Evolutionary conservation across 2,329 filamentous ascomycete genomes (phyloP).

Genomic region (Pezicula rhizophila): DNA sequence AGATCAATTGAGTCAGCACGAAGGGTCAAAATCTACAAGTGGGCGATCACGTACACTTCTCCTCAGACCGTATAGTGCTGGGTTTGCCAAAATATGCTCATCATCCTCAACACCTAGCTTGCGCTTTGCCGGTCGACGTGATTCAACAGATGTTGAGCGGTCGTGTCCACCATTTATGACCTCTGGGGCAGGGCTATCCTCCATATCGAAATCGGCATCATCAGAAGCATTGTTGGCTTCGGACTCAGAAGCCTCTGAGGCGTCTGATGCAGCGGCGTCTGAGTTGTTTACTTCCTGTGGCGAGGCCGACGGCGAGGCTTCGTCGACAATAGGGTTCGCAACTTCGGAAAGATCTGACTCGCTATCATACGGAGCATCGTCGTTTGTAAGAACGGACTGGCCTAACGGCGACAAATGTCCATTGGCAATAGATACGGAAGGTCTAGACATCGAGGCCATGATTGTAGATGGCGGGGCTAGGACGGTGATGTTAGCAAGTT

Average conservation of each 20-base stretch:
- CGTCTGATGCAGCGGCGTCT: constrained; percentile 23
- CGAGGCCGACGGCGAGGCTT: constrained; percentile 41
- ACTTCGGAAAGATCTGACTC: constrained; percentile 75
- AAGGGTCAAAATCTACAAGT: constrained; percentile 26
- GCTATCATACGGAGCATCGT: constrained; percentile 47
- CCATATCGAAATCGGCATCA: constrained; percentile 72
- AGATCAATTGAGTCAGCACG: constrained; percentile 13
- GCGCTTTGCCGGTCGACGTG: constrained; percentile 66
- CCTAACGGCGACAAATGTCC: constrained; percentile 55
- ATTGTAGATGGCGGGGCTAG: constrained; percentile 52
- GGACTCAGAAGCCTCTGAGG: constrained; percentile 23
- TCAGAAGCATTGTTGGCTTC: constrained; percentile 50
- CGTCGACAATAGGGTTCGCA: constrained; percentile 48
- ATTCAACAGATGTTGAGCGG: constrained; percentile 63
- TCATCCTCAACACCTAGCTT: constrained; percentile 65
- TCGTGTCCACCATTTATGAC: constrained; percentile 43
- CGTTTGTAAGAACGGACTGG: constrained; percentile 32
- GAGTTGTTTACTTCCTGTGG: constrained; percentile 29
- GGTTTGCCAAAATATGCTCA: constrained; percentile 82
- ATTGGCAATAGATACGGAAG: constrained; percentile 59
- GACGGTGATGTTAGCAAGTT: constrained; percentile 42
- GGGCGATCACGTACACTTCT: constrained; percentile 65
- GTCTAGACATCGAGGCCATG: constrained; percentile 56
- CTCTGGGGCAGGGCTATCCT: constrained; percentile 47
- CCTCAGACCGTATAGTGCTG: constrained; percentile 88